phyloP scores from a whole-genome alignment of 2,329 filamentous ascomycete genomes.

The Zopfia rhizophila region DNA sequence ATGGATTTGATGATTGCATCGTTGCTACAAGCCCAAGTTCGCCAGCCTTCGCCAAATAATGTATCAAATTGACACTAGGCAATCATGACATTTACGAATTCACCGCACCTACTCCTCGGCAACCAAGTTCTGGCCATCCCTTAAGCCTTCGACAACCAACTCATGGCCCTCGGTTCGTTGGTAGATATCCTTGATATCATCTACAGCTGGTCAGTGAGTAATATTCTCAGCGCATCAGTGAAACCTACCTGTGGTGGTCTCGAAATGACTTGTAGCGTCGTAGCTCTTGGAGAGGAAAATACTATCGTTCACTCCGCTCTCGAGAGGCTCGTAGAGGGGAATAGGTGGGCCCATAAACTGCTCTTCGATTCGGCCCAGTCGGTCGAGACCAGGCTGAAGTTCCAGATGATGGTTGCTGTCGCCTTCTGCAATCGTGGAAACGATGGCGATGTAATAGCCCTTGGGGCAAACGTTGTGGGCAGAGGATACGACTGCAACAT shows the following conservation, averaged over 20 bases:
- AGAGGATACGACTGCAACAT: conserved; percentile 93
- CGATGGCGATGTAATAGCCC: conserved; percentile 98
- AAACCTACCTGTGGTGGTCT: conserved; percentile 76
- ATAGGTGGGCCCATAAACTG: conserved; percentile 96
- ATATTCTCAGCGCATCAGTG: background rate
- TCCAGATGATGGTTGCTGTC: conserved; percentile 94
- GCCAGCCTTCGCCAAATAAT: conserved; percentile 5
- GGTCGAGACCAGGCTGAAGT: conserved; percentile 89
- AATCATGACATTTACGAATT: background rate
- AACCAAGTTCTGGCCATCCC: conserved; percentile 79
- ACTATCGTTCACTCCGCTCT: conserved; percentile 84
- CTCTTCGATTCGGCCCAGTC: conserved; percentile 93
- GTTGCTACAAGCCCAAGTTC: conserved; percentile 11
- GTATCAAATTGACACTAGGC: conserved; percentile 12
- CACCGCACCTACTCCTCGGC: conserved; percentile 59
- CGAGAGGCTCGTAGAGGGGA: conserved; percentile 90
- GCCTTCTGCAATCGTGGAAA: conserved; percentile 95
- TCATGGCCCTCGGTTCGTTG: conserved; percentile 83
- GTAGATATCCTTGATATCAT: conserved; percentile 97
- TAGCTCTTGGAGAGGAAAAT: conserved; percentile 99
- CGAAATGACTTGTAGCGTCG: conserved; percentile 97
- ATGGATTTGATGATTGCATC: too few species aligned
- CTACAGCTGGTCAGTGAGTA: conserved; percentile 59
- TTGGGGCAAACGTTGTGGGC: conserved; percentile 99
- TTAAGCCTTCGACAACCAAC: conserved; percentile 85